A percentile compares a stretch with the other conserved stretches of the same genome.
Evolutionary conservation across 345 rosid species (phyloP).

Genomic region (Draba incana): DNA sequence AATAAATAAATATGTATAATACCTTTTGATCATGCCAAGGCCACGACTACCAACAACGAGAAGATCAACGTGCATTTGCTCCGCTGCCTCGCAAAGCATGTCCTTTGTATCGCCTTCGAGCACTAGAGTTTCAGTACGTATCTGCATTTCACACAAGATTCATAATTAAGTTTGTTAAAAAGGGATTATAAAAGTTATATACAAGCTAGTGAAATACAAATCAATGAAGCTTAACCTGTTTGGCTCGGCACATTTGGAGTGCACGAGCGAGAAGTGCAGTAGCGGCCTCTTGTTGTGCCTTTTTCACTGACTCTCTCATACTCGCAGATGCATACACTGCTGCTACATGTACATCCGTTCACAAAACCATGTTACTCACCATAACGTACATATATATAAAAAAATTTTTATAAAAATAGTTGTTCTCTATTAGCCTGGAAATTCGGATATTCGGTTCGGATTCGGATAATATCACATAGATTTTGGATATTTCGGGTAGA

Average conservation of each 20-base stretch:
- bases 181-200: too few relatives aligned
- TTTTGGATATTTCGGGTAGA: too few relatives aligned
- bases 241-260: constrained; percentile 40
- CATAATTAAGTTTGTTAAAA: too few relatives aligned
- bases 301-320: constrained; percentile 39
- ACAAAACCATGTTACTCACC: constrained; percentile 13
- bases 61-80: constrained; percentile 45
- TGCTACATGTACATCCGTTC: constrained; percentile 9
- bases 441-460: too few relatives aligned
- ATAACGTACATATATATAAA: not conserved
- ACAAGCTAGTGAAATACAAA: too few relatives aligned
- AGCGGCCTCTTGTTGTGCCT: constrained; percentile 43
- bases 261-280: constrained; percentile 43
- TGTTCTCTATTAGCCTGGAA: too few relatives aligned
- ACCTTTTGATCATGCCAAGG: constrained; percentile 48
- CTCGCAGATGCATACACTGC: constrained; percentile 40
- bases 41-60: constrained; percentile 50
- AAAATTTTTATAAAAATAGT: too few relatives aligned
- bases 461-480: too few relatives aligned
- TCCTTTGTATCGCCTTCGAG: constrained; percentile 48
- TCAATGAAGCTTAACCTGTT: constrained; percentile 31
- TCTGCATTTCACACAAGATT: constrained; percentile 21
- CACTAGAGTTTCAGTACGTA: constrained; percentile 42
- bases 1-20: not conserved
- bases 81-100: constrained; percentile 42